These are phyloP conservation scores for Neofusicoccum sp. DNA, from an alignment of 2,329 filamentous ascomycete genomes.

Conservation along the genomic window DNA sequence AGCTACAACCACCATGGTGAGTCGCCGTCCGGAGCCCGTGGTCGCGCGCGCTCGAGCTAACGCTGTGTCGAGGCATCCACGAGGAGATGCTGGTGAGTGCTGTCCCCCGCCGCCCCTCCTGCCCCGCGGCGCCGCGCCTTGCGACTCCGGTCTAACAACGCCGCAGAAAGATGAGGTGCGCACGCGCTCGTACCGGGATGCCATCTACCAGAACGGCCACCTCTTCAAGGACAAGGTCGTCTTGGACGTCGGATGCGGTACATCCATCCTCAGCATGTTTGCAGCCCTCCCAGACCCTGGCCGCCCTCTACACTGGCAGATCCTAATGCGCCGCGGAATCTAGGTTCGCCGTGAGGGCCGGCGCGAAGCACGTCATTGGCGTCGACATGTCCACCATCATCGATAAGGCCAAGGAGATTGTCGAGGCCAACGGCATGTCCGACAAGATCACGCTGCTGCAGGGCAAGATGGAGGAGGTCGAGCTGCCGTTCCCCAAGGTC, in stretches of 20 bases:
- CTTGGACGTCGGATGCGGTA: conserved; percentile 96
- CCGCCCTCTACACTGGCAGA: conserved; percentile 23
- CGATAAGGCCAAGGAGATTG: conserved; percentile 96
- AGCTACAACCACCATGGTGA: conserved; percentile 98
- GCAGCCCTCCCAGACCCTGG: conserved; percentile 35
- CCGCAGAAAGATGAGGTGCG: conserved; percentile 95
- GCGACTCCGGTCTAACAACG: conserved; percentile 1
- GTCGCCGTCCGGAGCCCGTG: conserved; percentile 30
- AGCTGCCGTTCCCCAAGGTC: conserved; percentile 89
- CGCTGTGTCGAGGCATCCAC: conserved; percentile 71
- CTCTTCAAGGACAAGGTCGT: conserved; percentile 91
- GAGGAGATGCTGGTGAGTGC: conserved; percentile 93
- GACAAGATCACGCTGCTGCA: conserved; percentile 97
- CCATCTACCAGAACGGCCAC: conserved; percentile 96
- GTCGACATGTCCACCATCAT: conserved; percentile 99
- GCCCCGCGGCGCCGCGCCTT: conserved; percentile 5
- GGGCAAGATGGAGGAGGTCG: conserved; percentile 99
- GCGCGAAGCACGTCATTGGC: conserved; percentile 97
- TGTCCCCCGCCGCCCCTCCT: conserved; percentile 24
- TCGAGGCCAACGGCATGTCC: conserved; percentile 85
- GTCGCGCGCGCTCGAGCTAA: not conserved
- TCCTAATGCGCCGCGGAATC: conserved; percentile 19
- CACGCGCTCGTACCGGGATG: conserved; percentile 93
- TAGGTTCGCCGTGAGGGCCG: conserved; percentile 96
- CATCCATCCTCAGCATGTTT: conserved; percentile 97